phyloP scores from a whole-genome alignment of 1,284 basidiomycete genomes.

The Ustilago lituana region DNA sequence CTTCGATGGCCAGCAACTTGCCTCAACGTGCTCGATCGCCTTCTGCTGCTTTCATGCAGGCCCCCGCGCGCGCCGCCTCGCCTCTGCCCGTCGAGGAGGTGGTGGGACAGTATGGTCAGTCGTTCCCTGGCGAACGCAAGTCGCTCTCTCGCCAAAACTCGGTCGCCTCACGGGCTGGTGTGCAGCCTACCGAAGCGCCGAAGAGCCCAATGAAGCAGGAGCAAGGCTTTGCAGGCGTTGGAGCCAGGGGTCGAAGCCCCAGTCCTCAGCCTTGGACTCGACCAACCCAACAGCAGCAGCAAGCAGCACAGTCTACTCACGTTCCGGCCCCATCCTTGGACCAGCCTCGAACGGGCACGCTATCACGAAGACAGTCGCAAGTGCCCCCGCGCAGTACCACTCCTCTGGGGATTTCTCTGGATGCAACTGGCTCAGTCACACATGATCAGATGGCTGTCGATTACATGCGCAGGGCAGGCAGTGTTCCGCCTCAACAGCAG shows the following conservation, averaged over 20 bases:
- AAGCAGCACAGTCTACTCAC: conserved; percentile 23
- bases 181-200: conserved; percentile 11
- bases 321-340: conserved; percentile 18
- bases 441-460: conserved; percentile 80
- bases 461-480: conserved; percentile 69
- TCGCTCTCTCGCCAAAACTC: conserved; percentile 61
- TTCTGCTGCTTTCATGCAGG: conserved; percentile 78
- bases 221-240: conserved; percentile 59
- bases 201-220: conserved; percentile 42
- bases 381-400: conserved; percentile 61
- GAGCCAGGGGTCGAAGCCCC: conserved; percentile 59
- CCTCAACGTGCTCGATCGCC: conserved; percentile 76
- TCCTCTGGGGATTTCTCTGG: conserved; percentile 79
- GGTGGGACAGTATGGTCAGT: conserved; percentile 80
- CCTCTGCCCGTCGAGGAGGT: conserved; percentile 78
- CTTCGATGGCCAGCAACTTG: conserved; percentile 39
- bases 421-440: conserved; percentile 79
- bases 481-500: conserved; percentile 73
- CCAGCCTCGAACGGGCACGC: conserved; percentile 37
- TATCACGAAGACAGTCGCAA: conserved; percentile 36
- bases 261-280: conserved; percentile 57
- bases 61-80: conserved; percentile 71
- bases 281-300: conserved; percentile 38
- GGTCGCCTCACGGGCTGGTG: conserved; percentile 42
- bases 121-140: conserved; percentile 82